Percentiles rank a stretch among this genome's conserved stretches.
Evolutionary conservation across 1,139 yeast species (phyloP).

Genomic region (Saccharomycopsis hybrid): DNA sequence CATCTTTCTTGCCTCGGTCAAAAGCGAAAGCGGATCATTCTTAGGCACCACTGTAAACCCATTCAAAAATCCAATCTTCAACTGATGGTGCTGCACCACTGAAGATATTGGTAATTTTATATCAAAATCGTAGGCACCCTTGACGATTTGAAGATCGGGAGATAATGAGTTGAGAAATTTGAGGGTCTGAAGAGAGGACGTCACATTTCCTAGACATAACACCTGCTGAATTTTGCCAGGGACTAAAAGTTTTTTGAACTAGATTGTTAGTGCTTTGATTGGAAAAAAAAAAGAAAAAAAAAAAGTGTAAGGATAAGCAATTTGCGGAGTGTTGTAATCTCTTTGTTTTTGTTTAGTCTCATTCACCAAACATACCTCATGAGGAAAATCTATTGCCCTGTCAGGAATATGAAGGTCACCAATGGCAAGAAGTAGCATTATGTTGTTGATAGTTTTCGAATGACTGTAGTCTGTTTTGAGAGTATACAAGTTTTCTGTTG

Average conservation of each 20-base stretch:
- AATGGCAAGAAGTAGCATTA: conserved; percentile 86
- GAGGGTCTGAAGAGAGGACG: conserved; percentile 59
- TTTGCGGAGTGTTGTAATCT: too few species aligned
- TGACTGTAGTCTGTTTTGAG: background rate
- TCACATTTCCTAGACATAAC: conserved; percentile 77
- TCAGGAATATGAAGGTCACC: conserved; percentile 92
- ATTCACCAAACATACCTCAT: conserved; percentile 30
- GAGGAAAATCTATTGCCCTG: conserved; percentile 54
- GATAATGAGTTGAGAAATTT: conserved; percentile 62
- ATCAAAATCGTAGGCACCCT: conserved; percentile 70
- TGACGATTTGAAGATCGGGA: conserved; percentile 66
- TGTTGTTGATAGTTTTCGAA: background rate
- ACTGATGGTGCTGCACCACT: conserved; percentile 60
- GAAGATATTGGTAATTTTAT: conserved; percentile 52
- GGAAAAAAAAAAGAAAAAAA: conserved; percentile 30
- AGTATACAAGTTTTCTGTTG: background rate
- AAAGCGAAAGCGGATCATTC: conserved; percentile 77
- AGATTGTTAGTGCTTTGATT: conserved; percentile 20
- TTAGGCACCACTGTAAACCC: conserved; percentile 83
- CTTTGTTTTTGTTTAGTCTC: too few species aligned
- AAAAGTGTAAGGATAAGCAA: conserved; percentile 17
- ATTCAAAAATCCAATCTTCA: conserved; percentile 78
- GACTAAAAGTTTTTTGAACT: conserved; percentile 66
- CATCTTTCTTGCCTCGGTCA: conserved; percentile 79
- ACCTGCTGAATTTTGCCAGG: conserved; percentile 85